Conservation (phyloP, 805 yeast genomes). For the Teunomyces cretensis region DNA sequence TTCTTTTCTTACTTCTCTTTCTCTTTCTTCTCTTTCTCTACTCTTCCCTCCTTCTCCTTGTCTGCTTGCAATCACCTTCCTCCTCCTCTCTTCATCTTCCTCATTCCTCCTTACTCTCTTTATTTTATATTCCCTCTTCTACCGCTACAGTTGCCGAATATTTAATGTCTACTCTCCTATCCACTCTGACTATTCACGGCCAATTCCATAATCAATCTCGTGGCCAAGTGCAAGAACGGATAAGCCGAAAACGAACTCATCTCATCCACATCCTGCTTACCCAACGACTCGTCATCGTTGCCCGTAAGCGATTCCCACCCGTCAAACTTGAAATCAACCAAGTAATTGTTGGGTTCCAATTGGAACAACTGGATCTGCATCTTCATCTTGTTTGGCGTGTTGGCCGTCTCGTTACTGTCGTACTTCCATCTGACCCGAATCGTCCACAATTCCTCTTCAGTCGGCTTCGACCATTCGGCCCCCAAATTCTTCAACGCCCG, state of each 20-base stretch:
- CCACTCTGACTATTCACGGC: conserved; percentile 85
- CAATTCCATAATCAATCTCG: conserved; percentile 89
- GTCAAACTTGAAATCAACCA: conserved; percentile 96
- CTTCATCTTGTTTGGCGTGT: conserved; percentile 79
- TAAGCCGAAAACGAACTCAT: conserved; percentile 92
- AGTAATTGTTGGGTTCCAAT: conserved; percentile 90
- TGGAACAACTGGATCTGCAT: conserved; percentile 97
- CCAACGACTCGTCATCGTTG: conserved; percentile 17
- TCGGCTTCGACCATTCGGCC: conserved; percentile 96
- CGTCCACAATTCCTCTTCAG: conserved; percentile 95
- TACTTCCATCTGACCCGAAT: conserved; percentile 93
- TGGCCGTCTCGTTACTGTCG: conserved; percentile 25
- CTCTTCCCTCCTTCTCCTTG: too few relatives aligned
- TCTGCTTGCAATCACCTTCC: too few relatives aligned
- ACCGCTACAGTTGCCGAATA: too few relatives aligned
- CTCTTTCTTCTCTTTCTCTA: background rate
- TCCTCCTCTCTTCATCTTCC: too few relatives aligned
- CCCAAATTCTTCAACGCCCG: conserved; percentile 90
- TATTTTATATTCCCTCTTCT: too few relatives aligned
- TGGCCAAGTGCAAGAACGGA: conserved; percentile 91
- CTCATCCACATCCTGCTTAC: conserved; percentile 54
- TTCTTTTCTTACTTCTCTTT: background rate
- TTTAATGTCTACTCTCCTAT: conserved; percentile 7
- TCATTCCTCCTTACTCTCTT: too few relatives aligned
- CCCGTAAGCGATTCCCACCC: conserved; percentile 76